These are phyloP conservation scores for Coemansia sp. DNA, from an alignment of 192 early-diverging fungal species.

Conservation along the genomic window DNA sequence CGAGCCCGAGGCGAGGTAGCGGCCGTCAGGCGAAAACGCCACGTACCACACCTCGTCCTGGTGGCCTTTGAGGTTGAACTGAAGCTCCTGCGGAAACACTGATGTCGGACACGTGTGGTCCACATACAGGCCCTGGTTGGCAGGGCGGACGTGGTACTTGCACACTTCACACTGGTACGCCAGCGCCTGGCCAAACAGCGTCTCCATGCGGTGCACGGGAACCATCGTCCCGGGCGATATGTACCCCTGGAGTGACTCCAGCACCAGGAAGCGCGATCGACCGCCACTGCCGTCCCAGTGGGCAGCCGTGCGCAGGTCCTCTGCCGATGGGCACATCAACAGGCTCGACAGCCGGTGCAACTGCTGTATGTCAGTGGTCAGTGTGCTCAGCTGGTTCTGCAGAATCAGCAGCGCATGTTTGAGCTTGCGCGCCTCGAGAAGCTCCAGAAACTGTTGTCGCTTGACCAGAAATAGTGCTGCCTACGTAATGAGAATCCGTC, in stretches of 20 bases:
- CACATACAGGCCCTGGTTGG: constrained; percentile 25
- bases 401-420: constrained; percentile 66
- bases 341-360: constrained; percentile 67
- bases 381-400: constrained; percentile 72
- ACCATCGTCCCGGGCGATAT: constrained; percentile 83
- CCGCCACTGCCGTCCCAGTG: constrained; percentile 80
- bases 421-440: constrained; percentile 58
- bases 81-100: constrained; percentile 40
- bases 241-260: constrained; percentile 54
- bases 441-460: constrained; percentile 89
- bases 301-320: constrained; percentile 63
- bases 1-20: constrained; percentile 86
- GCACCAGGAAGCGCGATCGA: constrained; percentile 22
- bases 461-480: constrained; percentile 66
- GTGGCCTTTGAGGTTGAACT: constrained; percentile 66
- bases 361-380: constrained; percentile 62
- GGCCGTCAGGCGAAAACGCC: constrained; percentile 84
- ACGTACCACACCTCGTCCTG: constrained; percentile 95
- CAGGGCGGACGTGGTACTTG: constrained; percentile 64
- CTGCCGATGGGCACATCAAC: constrained; percentile 38
- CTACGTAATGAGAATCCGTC: constrained; percentile 10
- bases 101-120: constrained; percentile 42
- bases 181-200: constrained; percentile 76
- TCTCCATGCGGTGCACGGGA: constrained; percentile 79
- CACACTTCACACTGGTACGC: constrained; percentile 71